phyloP scores from a whole-genome alignment of 1,284 basidiomycete genomes.

The Sutorius eximius region DNA sequence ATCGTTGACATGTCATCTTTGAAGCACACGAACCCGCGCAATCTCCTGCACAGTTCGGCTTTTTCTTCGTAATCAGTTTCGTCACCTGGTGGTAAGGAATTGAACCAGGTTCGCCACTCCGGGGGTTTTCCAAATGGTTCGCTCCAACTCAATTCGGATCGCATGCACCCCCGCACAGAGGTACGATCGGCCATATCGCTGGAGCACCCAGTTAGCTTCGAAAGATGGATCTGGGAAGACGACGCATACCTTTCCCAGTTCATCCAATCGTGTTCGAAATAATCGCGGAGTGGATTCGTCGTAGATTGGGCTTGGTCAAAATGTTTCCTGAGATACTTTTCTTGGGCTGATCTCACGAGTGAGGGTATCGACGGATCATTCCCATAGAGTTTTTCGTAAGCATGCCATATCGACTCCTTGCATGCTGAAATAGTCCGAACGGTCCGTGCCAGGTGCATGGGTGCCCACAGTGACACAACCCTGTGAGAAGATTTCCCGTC shows the following conservation, averaged over 20 bases:
- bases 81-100: constrained; percentile 27
- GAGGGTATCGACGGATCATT: constrained; percentile 37
- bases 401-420: constrained; percentile 67
- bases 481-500: constrained; percentile 26
- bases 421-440: constrained; percentile 57
- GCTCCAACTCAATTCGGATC: constrained; percentile 50
- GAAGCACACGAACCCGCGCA: constrained; percentile 44
- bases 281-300: constrained; percentile 46
- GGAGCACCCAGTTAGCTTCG: constrained; percentile 5
- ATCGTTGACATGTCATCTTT: constrained; percentile 23
- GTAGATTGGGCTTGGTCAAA: constrained; percentile 25
- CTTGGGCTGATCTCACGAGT: constrained; percentile 33
- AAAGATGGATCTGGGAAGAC: neutral
- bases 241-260: constrained; percentile 65
- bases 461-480: constrained; percentile 44
- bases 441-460: constrained; percentile 62
- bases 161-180: constrained; percentile 52
- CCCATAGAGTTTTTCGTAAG: constrained; percentile 54
- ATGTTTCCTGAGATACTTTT: constrained; percentile 34
- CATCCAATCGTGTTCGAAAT: constrained; percentile 65
- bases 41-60: constrained; percentile 32
- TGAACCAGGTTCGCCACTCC: constrained; percentile 56
- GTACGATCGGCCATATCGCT: constrained; percentile 79
- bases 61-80: constrained; percentile 25
- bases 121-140: constrained; percentile 50